Conservation (phyloP, 1,284 basidiomycete genomes). For the Singerocomus rubriflavus region DNA sequence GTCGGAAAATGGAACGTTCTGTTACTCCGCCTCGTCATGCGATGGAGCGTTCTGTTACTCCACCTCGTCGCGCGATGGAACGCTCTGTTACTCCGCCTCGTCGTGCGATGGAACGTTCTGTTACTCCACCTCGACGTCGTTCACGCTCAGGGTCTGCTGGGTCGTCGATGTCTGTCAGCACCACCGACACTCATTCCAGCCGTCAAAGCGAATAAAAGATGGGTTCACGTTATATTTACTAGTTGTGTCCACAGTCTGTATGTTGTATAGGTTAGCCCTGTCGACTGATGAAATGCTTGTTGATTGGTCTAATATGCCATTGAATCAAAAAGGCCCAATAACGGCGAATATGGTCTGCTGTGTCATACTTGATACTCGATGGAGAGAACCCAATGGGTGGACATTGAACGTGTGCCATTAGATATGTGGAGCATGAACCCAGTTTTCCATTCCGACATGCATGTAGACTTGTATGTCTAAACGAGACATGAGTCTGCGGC, state of each 20-base stretch:
- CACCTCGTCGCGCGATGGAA: too few relatives aligned
- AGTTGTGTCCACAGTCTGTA: too few relatives aligned
- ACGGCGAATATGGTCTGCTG: background rate
- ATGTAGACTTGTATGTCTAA: background rate
- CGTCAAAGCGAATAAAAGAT: slow-evolving; percentile 22
- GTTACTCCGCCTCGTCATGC: too few relatives aligned
- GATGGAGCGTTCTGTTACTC: too few relatives aligned
- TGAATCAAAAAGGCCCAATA: too few relatives aligned
- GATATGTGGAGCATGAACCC: background rate
- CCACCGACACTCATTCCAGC: slow-evolving; percentile 30
- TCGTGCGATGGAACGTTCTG: too few relatives aligned
- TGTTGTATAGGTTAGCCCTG: too few relatives aligned
- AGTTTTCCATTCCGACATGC: slow-evolving; percentile 7
- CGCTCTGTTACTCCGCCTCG: too few relatives aligned
- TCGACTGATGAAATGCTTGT: too few relatives aligned
- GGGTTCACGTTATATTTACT: background rate
- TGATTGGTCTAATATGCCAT: too few relatives aligned
- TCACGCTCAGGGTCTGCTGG: slow-evolving; percentile 36
- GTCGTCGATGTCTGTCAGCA: slow-evolving; percentile 49
- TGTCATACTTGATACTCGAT: background rate
- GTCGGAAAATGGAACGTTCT: too few relatives aligned
- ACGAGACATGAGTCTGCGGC: background rate
- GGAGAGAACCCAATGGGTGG: slow-evolving; percentile 1
- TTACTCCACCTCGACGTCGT: slow-evolving; percentile 23
- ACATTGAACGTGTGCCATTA: background rate